Conservation (phyloP, 345 rosid genomes). For the Toxicodendron radicans region DNA sequence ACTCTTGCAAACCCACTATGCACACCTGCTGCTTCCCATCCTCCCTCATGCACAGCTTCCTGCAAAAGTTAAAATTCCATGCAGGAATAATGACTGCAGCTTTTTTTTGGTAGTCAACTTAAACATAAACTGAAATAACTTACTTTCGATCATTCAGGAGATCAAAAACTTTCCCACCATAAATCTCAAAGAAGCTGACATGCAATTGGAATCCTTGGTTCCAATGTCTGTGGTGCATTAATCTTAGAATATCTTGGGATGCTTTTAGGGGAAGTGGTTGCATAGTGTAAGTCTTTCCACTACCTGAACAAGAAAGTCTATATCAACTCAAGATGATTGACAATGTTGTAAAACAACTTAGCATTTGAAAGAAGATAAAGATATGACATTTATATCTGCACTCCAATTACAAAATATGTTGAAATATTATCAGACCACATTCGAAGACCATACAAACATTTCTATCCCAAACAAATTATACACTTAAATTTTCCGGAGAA, state of each 20-base stretch:
- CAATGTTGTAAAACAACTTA: background rate
- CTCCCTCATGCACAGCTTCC: conserved; percentile 73
- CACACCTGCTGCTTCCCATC: conserved; percentile 73
- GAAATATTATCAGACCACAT: background rate
- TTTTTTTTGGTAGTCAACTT: background rate
- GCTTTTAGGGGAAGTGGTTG: conserved; percentile 71
- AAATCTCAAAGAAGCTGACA: conserved; percentile 70
- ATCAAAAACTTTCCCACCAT: conserved; percentile 70
- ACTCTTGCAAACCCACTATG: conserved; percentile 67
- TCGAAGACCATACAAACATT: background rate
- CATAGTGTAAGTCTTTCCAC: conserved; percentile 76
- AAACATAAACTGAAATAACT: conserved; percentile 24
- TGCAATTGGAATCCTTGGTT: conserved; percentile 57
- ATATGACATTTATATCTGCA: background rate
- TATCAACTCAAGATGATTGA: conserved; percentile 9
- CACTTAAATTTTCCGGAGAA: background rate
- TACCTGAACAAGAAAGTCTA: conserved; percentile 36
- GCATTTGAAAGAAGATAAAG: background rate
- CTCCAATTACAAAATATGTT: background rate
- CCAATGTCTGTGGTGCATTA: conserved; percentile 46
- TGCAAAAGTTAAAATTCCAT: conserved; percentile 22
- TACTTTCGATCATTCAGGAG: conserved; percentile 70
- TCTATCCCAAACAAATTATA: background rate
- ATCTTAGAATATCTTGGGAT: conserved; percentile 52
- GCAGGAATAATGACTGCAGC: conserved; percentile 8